Evolutionary conservation across 768 basidiomycete genomes (phyloP).

Genomic region (Dioszegia crocea): DNA sequence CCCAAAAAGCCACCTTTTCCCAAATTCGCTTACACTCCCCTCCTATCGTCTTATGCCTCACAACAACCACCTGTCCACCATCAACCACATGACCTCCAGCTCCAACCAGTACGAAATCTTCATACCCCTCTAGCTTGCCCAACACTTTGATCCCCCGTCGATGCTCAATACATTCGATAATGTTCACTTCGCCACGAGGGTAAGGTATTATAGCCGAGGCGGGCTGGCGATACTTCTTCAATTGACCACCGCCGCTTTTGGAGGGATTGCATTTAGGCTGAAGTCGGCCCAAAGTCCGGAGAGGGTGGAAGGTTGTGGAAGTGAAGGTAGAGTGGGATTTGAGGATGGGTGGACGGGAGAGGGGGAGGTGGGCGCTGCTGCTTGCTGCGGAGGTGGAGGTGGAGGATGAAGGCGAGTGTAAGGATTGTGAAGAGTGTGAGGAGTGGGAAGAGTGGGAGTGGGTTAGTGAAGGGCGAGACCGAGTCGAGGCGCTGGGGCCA

Average conservation of each 20-base stretch:
- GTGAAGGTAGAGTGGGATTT: background rate
- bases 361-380: background rate
- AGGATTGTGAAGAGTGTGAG: too few species aligned
- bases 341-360: background rate
- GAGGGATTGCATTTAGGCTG: too few species aligned
- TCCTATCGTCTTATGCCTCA: background rate
- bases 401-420: background rate
- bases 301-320: background rate
- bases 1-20: conserved; percentile 4
- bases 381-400: background rate
- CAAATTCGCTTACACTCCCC: background rate
- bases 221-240: background rate
- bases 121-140: background rate
- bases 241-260: too few species aligned
- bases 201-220: background rate
- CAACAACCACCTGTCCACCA: background rate
- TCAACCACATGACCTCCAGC: background rate
- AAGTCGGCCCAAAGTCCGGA: background rate
- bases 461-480: too few species aligned
- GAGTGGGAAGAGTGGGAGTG: too few species aligned
- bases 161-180: background rate
- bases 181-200: background rate
- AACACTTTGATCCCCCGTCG: background rate
- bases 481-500: too few species aligned
- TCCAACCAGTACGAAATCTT: background rate